Conservation (phyloP, 345 rosid genomes). For the Eucalyptus curtisii region DNA sequence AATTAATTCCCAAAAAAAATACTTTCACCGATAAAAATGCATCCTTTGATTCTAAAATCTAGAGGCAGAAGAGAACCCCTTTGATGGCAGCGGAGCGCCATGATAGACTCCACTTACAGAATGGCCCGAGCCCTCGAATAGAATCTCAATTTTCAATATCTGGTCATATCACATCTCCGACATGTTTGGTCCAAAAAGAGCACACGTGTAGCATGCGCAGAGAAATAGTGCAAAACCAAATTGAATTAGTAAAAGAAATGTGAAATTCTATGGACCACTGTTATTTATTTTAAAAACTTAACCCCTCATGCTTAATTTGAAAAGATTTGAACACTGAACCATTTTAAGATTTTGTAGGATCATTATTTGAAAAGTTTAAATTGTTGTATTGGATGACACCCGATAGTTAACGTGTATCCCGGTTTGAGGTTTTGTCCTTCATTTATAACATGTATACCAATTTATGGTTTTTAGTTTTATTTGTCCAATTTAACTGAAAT, state of each 20-base stretch:
- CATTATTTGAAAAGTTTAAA: too few relatives aligned
- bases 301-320: not conserved
- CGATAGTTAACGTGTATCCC: too few relatives aligned
- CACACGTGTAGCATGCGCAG: not conserved
- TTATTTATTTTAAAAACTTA: too few relatives aligned
- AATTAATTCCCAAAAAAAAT: too few relatives aligned
- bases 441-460: too few relatives aligned
- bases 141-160: not conserved
- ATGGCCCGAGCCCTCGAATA: too few relatives aligned
- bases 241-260: not conserved
- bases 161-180: not conserved
- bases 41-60: not conserved
- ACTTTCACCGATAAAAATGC: not conserved
- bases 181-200: not conserved
- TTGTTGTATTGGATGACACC: too few relatives aligned
- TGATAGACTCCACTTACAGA: not conserved
- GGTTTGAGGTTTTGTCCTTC: too few relatives aligned
- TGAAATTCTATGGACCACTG: not conserved
- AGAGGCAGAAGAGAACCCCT: not conserved
- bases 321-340: not conserved
- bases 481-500: too few relatives aligned
- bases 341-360: not conserved
- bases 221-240: not conserved
- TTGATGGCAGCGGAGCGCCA: not conserved
- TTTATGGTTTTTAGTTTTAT: too few relatives aligned